Percentiles rank a stretch among this genome's conserved stretches.
phyloP scores from a whole-genome alignment of 2,329 filamentous ascomycete genomes.

The Botrytis galanthina region DNA sequence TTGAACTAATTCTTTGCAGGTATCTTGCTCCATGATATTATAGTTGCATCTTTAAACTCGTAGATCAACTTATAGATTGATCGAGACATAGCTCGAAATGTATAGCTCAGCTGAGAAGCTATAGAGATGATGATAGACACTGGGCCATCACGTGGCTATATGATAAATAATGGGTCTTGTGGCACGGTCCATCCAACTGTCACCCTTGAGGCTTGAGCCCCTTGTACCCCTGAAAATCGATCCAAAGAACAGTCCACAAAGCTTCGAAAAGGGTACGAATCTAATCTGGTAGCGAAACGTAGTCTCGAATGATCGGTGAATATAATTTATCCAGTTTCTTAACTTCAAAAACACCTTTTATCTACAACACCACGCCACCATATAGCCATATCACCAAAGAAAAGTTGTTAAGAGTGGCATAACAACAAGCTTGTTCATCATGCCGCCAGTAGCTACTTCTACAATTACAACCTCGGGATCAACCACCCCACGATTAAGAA shows the following conservation, averaged over 20 bases:
- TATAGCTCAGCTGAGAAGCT: too few relatives aligned
- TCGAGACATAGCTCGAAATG: too few relatives aligned
- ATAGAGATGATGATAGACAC: background rate
- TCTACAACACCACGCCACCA: background rate
- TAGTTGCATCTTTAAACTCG: background rate
- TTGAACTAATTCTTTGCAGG: background rate
- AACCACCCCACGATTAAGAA: slow-evolving; percentile 3
- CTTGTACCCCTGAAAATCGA: slow-evolving; percentile 2
- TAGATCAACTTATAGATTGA: too few relatives aligned
- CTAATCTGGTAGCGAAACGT: background rate
- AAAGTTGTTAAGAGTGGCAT: background rate
- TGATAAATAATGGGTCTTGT: background rate
- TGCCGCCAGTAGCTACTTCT: slow-evolving; percentile 18
- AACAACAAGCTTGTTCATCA: background rate
- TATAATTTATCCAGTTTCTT: background rate
- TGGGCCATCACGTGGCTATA: too few relatives aligned
- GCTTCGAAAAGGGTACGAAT: background rate
- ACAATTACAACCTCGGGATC: slow-evolving; percentile 14
- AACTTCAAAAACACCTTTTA: background rate
- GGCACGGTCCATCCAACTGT: background rate
- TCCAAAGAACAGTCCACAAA: background rate
- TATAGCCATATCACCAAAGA: background rate
- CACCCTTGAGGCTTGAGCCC: background rate
- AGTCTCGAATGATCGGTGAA: background rate
- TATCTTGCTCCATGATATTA: background rate